These are phyloP conservation scores for Entomophthora muscae DNA, from an alignment of 371 early-diverging fungal genomes.

Conservation along the genomic window DNA sequence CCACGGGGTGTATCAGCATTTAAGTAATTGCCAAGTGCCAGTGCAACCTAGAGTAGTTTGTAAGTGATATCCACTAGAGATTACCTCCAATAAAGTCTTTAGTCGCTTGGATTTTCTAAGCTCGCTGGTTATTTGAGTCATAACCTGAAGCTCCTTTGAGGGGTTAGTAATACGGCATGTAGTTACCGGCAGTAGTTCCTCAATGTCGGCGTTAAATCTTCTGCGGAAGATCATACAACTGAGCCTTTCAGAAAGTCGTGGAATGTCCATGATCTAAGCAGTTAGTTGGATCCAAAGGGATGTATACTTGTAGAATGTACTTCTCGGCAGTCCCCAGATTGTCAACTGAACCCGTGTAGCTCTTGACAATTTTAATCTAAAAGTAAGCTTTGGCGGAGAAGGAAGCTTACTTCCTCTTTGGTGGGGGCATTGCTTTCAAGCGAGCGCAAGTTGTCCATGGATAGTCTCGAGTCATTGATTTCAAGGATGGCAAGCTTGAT, in stretches of 20 bases:
- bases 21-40: conserved; percentile 65
- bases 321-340: conserved; percentile 14
- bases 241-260: conserved; percentile 44
- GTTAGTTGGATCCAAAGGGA: neutral
- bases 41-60: conserved; percentile 30
- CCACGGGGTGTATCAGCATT: conserved; percentile 65
- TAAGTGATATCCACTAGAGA: neutral
- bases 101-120: conserved; percentile 10
- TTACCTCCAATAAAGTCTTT: conserved; percentile 11
- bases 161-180: neutral
- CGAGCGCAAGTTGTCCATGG: conserved; percentile 31
- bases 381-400: neutral
- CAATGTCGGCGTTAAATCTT: conserved; percentile 44
- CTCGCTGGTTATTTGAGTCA: conserved; percentile 10
- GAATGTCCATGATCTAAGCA: conserved; percentile 38
- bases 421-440: conserved; percentile 40
- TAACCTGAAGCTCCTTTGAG: conserved; percentile 10
- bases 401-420: conserved; percentile 29
- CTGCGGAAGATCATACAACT: conserved; percentile 55
- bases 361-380: conserved; percentile 13
- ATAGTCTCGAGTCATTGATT: conserved; percentile 35
- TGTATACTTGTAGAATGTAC: conserved; percentile 11
- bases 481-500: conserved; percentile 44
- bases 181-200: conserved; percentile 38
- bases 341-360: conserved; percentile 7